These are phyloP conservation scores for Dactylella cylindrospora DNA, from an alignment of 2,329 filamentous ascomycete genomes.

Conservation along the genomic window DNA sequence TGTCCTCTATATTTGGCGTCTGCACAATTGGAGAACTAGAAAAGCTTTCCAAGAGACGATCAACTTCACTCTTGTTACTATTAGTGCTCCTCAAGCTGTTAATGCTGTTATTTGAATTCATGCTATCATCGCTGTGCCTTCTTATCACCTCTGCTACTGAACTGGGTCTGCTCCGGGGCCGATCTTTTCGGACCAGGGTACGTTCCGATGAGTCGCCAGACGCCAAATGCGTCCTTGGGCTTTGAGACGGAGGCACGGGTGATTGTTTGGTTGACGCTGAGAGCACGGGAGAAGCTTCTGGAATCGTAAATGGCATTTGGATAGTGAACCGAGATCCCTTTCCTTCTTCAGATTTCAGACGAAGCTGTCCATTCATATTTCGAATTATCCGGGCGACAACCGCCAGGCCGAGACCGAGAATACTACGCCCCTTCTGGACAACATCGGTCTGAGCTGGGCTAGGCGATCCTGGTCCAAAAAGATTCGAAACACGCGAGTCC, in stretches of 20 bases:
- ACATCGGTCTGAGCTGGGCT: conserved; percentile 46
- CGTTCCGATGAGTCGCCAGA: conserved; percentile 26
- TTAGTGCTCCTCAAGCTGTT: conserved; percentile 58
- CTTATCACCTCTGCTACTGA: conserved; percentile 45
- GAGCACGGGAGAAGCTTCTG: conserved; percentile 11
- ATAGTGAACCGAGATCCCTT: conserved; percentile 82
- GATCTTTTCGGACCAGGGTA: conserved; percentile 42
- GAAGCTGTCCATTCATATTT: conserved; percentile 88
- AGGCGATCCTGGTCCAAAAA: background rate
- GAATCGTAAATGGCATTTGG: conserved; percentile 66
- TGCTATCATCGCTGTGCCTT: conserved; percentile 53
- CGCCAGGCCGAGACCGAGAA: conserved; percentile 79
- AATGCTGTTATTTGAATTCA: conserved; percentile 54
- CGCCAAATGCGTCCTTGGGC: background rate
- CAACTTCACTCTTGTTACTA: conserved; percentile 65
- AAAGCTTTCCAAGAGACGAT: conserved; percentile 71
- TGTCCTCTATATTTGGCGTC: conserved; percentile 50
- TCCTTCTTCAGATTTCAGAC: conserved; percentile 78
- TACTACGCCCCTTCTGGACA: conserved; percentile 53
- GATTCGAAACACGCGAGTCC: background rate
- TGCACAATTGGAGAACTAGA: conserved; percentile 60
- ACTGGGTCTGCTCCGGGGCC: conserved; percentile 45
- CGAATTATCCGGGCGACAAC: conserved; percentile 80
- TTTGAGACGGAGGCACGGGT: background rate
- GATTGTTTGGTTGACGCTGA: background rate